Base-by-base conservation (phyloP, 805 yeast genomes). In the Nakazawaea ernobii region DNA sequence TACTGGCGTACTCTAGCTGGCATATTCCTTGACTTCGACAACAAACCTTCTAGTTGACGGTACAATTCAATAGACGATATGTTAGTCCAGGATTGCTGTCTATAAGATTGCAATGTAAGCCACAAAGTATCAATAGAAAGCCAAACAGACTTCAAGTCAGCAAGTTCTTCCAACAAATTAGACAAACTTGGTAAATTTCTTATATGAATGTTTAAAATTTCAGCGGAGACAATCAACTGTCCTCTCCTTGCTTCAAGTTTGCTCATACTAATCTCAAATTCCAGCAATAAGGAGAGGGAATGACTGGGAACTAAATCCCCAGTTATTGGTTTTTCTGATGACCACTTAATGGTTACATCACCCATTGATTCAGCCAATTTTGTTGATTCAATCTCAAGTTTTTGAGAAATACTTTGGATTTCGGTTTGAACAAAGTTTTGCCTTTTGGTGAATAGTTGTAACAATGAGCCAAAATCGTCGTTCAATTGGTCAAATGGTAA, bases 81-180 rank as follows among this genome's bases (percentile, higher is more conserved):
- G 0, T 68, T 63, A 0, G 50, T 30, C 95, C 95, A 88, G 2
- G 60, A 59, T 1, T 61, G 56, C 1, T 49, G 48, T 37, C 73
- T 70, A 15, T 82, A 51, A 4, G 63, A 67, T 17, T 71, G 69
- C 2, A 84, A 57, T 1, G 70, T 61, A 5, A 62, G 63, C 73
- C 80, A 75, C 1, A 85, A 61, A 0, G 70, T 60, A 39, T 77
- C 75, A 32, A 88, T 68, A 0, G 84, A 68, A 1, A 69, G 55
- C 95, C 95, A 87, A 1, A 84, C 88, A 1, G 73, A 56, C 49
- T 69, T 74, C 33, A 83, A 69, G 41, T 83, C 86, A 0, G 53
- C 48, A 1, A 86, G 62, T 52, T 86, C 94, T 3, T 69, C 73
- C 0, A 59, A 20, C 6, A 32, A 11, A 2, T 37, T 29, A 9